Conservation (phyloP, 2,329 filamentous ascomycete species). For the Nemania bipapillata region DNA sequence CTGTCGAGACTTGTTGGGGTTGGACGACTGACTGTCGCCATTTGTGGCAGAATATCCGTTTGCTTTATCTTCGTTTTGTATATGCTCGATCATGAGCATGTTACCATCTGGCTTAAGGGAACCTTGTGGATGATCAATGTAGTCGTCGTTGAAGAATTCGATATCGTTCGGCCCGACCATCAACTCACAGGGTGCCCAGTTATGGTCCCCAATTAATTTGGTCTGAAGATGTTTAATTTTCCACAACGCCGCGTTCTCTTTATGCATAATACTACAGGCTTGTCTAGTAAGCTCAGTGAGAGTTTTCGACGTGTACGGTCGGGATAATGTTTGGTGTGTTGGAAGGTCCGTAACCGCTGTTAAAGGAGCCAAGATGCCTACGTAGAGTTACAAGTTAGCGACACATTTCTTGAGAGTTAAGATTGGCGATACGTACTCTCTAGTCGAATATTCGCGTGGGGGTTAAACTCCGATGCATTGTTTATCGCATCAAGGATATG, state of each 20-base stretch:
- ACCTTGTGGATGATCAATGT: slow-evolving; percentile 48
- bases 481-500: slow-evolving; percentile 69
- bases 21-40: slow-evolving; percentile 36
- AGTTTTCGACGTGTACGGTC: slow-evolving; percentile 78
- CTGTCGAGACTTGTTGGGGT: slow-evolving; percentile 24
- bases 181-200: slow-evolving; percentile 70
- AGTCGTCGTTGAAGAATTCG: slow-evolving; percentile 64
- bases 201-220: slow-evolving; percentile 78
- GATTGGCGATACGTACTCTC: slow-evolving; percentile 66
- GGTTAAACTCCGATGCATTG: slow-evolving; percentile 75
- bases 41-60: slow-evolving; percentile 42
- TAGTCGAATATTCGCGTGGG: slow-evolving; percentile 76
- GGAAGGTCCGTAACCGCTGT: slow-evolving; percentile 79
- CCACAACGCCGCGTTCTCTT: slow-evolving; percentile 78
- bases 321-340: slow-evolving; percentile 77
- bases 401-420: neutral
- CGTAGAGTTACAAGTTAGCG: slow-evolving; percentile 15
- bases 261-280: slow-evolving; percentile 75
- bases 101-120: slow-evolving; percentile 43
- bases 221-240: slow-evolving; percentile 79
- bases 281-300: slow-evolving; percentile 76
- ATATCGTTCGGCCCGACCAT: slow-evolving; percentile 68
- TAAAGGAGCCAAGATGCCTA: slow-evolving; percentile 79
- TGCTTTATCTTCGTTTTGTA: slow-evolving; percentile 35
- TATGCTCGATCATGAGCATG: slow-evolving; percentile 40